Evolutionary conservation across 2,329 filamentous ascomycete genomes (phyloP), one percentile per base, ranked within the genome.

Genomic region (Fusarium pseudonygamai): DNA sequence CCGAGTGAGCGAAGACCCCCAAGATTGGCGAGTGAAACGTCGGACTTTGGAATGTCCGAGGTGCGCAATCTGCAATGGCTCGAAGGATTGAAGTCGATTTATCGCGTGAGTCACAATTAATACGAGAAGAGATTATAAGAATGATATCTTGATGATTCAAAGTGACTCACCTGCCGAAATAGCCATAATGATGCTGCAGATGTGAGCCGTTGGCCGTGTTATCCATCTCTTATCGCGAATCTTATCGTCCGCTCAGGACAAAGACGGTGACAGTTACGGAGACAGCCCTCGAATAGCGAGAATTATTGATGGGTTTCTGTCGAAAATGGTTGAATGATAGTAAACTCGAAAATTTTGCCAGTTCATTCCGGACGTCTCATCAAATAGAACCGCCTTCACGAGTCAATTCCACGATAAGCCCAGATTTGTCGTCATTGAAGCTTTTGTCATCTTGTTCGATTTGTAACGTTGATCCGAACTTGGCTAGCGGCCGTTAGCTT

Each of bases 401-500:
- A 34, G 47, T 34, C 47, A 3, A 39, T 28, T 26, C 12, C 10
- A 37, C 5, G 1, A 47, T 28, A 18, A 9, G 11, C n/a, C 7
- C 30, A 11, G 20, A 20, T 26, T 14, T 57, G 64, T 50, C 45
- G 50, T 58, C 30, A 64, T 30, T 47, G 49, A 58, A 57, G 58
- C 30, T 58, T 58, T 69, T 53, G 67, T 69, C 67, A 69, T 67
- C 65, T 16, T 24, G 7, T 11, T n/a, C 22, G 60, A 69, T 69
- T 69, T 65, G 59, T 65, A 64, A 69, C 20, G 37, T n/a, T 40
- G 52, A 24, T 16, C 36, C 63, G 4, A 49, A 28, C 6, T 1
- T 30, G 63, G 3, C 40, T 68, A 68, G 65, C 16, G 37, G n/a
- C n/a, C 20, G 26, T 26, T 46, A 39, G 69, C 64, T 72, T 72